Evolutionary conservation across 179 eudicot genomes (phyloP).

Genomic region (Carnegiea gigantea): DNA sequence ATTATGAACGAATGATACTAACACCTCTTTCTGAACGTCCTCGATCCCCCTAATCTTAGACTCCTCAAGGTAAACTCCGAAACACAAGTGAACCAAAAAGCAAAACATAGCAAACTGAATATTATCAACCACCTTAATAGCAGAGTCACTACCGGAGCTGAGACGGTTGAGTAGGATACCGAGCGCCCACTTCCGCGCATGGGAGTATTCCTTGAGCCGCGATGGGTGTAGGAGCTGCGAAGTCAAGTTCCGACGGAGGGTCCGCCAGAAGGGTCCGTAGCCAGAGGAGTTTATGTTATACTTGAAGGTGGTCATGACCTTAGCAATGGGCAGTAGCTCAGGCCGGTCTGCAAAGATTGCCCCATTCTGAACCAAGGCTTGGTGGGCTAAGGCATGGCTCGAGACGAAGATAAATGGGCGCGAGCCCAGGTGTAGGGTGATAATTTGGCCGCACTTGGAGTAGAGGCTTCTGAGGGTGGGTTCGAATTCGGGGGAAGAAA

Average conservation of each 20-base stretch:
- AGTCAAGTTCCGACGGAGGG: constrained; percentile 24
- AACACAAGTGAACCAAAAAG: constrained; percentile 7
- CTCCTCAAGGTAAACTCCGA: constrained; percentile 11
- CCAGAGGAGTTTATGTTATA: constrained; percentile 9
- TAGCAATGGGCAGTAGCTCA: neutral
- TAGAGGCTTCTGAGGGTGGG: constrained; percentile 3
- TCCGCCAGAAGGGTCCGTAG: constrained; percentile 21
- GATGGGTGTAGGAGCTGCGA: neutral
- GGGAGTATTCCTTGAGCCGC: neutral
- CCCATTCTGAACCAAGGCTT: constrained; percentile 7
- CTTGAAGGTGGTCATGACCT: constrained; percentile 11
- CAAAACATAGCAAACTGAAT: constrained; percentile 14
- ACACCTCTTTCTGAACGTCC: neutral
- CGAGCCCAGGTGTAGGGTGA: neutral
- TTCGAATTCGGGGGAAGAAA: constrained; percentile 7
- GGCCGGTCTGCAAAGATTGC: constrained; percentile 23
- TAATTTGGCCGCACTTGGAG: constrained; percentile 14
- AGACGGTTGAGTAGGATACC: neutral
- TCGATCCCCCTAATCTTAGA: constrained; percentile 5
- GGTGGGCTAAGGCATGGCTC: constrained; percentile 17
- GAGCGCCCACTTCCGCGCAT: neutral
- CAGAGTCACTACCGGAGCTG: neutral
- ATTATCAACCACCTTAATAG: constrained; percentile 2
- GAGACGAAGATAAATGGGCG: constrained; percentile 12
- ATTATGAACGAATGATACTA: neutral